Percentiles rank a stretch among this genome's conserved stretches.
phyloP scores from a whole-genome alignment of 257 asterid genomes.

The Solanum microdontum region DNA sequence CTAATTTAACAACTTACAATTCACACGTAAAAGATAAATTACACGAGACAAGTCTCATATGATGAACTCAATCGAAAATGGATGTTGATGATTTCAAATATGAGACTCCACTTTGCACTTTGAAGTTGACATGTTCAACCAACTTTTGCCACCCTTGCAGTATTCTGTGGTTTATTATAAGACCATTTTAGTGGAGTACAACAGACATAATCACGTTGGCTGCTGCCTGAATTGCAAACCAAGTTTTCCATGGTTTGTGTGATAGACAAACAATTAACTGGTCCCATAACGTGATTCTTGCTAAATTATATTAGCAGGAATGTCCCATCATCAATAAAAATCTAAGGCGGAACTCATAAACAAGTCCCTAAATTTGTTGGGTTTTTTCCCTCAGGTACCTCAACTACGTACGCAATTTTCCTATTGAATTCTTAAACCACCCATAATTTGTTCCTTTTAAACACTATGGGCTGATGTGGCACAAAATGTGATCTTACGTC shows the following conservation, averaged over 20 bases:
- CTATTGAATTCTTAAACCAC: no score
- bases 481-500: no score
- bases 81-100: neutral
- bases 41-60: neutral
- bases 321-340: neutral
- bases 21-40: neutral
- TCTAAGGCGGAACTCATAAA: neutral
- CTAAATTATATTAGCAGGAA: neutral
- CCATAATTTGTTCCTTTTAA: no score
- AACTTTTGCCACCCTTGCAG: neutral
- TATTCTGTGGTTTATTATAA: neutral
- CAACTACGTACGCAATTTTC: no score
- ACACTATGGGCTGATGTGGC: no score
- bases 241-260: neutral
- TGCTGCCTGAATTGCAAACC: neutral
- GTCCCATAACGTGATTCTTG: neutral
- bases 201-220: neutral
- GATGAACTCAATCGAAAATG: neutral
- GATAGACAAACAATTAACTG: neutral
- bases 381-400: no score
- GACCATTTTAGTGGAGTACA: neutral
- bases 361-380: no score
- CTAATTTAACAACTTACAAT: accelerated
- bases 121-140: neutral
- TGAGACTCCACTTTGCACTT: neutral